A percentile compares a stretch with the other conserved stretches of the same genome.
Evolutionary conservation across 192 early-diverging fungal genomes (phyloP).

Genomic region (Diversispora epigaea): DNA sequence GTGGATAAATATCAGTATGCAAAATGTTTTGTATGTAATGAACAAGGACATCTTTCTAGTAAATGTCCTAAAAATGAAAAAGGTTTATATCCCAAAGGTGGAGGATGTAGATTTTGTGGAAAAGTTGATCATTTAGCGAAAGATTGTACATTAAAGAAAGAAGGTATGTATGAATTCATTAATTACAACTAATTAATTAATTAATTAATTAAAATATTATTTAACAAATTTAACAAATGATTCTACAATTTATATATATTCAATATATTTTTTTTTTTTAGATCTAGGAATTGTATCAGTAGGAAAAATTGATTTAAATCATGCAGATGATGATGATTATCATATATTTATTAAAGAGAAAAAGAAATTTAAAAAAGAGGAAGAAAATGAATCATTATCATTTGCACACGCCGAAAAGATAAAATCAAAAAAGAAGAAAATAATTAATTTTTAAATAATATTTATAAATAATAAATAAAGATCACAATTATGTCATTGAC

Average conservation of each 20-base stretch:
- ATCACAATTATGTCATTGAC: too few species aligned
- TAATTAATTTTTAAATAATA: too few species aligned
- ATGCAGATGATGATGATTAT: slow-evolving; percentile 94
- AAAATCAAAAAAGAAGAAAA: too few species aligned
- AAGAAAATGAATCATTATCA: too few species aligned
- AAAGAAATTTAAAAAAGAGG: too few species aligned
- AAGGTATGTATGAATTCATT: slow-evolving; percentile 35
- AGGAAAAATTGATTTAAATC: slow-evolving; percentile 76
- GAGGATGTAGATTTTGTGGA: slow-evolving; percentile 85
- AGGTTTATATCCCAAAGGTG: slow-evolving; percentile 89
- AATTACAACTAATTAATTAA: background rate
- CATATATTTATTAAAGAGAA: slow-evolving; percentile 65
- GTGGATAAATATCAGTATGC: slow-evolving; percentile 70
- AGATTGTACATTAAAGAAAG: slow-evolving; percentile 73
- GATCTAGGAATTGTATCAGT: slow-evolving; percentile 49
- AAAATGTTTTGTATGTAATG: slow-evolving; percentile 86
- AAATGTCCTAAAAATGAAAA: slow-evolving; percentile 85
- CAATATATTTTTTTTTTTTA: slow-evolving; percentile 28
- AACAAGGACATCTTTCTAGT: slow-evolving; percentile 77
- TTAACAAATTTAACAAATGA: too few species aligned
- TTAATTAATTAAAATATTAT: background rate
- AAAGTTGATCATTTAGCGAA: slow-evolving; percentile 80
- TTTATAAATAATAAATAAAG: too few species aligned
- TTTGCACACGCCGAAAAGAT: too few species aligned
- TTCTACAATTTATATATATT: slow-evolving; percentile 15